Evolutionary conservation across 176 grass and related monocot genomes (phyloP).

Genomic region (Musa troglodytarum): DNA sequence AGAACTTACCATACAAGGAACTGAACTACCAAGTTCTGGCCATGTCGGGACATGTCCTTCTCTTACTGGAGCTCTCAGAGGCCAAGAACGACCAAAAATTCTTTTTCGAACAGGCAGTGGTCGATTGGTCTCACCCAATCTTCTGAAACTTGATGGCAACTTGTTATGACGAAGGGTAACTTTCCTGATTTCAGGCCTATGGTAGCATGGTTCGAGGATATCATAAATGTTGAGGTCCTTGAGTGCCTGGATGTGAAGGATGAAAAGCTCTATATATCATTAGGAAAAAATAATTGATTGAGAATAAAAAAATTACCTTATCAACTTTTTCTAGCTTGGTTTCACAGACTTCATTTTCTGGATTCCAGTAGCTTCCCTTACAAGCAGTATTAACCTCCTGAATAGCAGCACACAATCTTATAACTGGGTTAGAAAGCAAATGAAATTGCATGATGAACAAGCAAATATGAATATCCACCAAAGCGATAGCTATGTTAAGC

Average conservation of each 20-base stretch:
- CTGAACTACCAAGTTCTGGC: slow-evolving; percentile 60
- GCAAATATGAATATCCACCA: background rate
- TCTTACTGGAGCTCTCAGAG: slow-evolving; percentile 74
- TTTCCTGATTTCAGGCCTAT: slow-evolving; percentile 34
- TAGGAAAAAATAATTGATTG: background rate
- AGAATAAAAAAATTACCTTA: slow-evolving; percentile 16
- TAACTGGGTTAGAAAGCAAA: no score
- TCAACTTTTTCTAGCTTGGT: slow-evolving; percentile 34
- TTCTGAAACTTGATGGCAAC: slow-evolving; percentile 62
- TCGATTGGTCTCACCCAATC: slow-evolving; percentile 61
- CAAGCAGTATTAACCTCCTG: slow-evolving; percentile 58
- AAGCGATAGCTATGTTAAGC: no score
- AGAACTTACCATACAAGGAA: slow-evolving; percentile 76
- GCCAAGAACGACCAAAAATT: slow-evolving; percentile 92
- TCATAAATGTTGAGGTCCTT: slow-evolving; percentile 64
- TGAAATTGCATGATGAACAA: background rate
- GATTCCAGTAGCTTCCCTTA: slow-evolving; percentile 75
- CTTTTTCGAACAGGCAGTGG: slow-evolving; percentile 70
- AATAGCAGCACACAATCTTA: slow-evolving; percentile 6
- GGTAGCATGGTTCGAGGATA: slow-evolving; percentile 94
- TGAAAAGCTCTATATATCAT: background rate
- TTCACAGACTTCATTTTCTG: slow-evolving; percentile 23
- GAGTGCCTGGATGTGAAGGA: slow-evolving; percentile 37
- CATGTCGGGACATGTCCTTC: slow-evolving; percentile 70
- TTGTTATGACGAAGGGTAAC: slow-evolving; percentile 17